Evolutionary conservation across 148 eudicot genomes (phyloP).

Genomic region (Hydrangea macrophylla): DNA sequence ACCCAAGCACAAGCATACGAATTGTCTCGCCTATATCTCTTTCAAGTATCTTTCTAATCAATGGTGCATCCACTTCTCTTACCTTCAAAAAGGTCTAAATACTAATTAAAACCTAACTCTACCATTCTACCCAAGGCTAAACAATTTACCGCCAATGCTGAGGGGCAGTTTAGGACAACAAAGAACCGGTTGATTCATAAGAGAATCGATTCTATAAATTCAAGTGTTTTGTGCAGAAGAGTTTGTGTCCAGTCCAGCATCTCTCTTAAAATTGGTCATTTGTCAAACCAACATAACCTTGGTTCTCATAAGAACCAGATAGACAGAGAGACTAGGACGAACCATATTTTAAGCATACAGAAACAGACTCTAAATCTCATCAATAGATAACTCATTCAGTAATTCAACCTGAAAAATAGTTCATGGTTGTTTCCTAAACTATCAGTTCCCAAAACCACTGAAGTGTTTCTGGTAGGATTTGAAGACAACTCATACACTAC

Average conservation of each 20-base stretch:
- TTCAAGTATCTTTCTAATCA: not conserved
- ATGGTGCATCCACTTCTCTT: not conserved
- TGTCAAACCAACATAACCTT: too few relatives aligned
- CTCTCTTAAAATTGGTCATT: too few relatives aligned
- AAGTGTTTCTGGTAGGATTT: not conserved
- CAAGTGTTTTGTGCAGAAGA: too few relatives aligned
- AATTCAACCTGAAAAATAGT: conserved; percentile 6
- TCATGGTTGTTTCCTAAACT: not conserved
- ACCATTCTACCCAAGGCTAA: not conserved
- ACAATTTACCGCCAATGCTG: too few relatives aligned
- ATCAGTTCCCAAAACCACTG: not conserved
- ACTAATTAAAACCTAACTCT: not conserved
- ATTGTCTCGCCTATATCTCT: not conserved
- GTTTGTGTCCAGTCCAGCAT: not conserved
- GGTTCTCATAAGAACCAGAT: not conserved
- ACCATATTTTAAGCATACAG: not conserved
- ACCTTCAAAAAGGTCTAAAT: not conserved
- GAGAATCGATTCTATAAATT: too few relatives aligned
- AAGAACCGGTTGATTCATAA: too few relatives aligned
- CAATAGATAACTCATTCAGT: not conserved
- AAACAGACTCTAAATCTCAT: not conserved
- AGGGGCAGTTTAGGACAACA: too few relatives aligned
- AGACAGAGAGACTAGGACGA: not conserved
- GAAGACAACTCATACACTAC: not conserved
- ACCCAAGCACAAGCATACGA: not conserved